These are phyloP conservation scores for Dictyostelium discoideum DNA, from an alignment of 78 protist species.

Conservation along the genomic window dicty_2.7 NC_007088.5:6509001-6509500, in stretches of 20 bases:
- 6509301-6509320: not conserved
- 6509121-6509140: not conserved
- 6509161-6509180: not conserved
- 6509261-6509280: constrained; percentile 19
- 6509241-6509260: not conserved
- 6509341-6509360: not conserved
- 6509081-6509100: constrained; percentile 8
- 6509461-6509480: not conserved
- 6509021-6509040: not conserved
- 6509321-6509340: constrained; percentile 7
- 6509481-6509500: not conserved
- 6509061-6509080: not conserved
- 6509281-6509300: constrained; percentile 39
- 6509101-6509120: not conserved
- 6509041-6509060: not conserved
- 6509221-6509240: constrained; percentile 8
- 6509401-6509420: constrained; percentile 18
- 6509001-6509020: not conserved
- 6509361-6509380: not conserved
- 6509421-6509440: constrained; percentile 58
- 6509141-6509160: not conserved
- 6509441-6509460: not conserved
- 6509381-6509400: not conserved
- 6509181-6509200: not conserved
- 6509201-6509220: not conserved